A percentile compares a stretch with the other conserved stretches of the same genome.
Evolutionary conservation across 2,329 filamentous ascomycete genomes (phyloP).

Genomic region (Colletotrichum viniferum): DNA sequence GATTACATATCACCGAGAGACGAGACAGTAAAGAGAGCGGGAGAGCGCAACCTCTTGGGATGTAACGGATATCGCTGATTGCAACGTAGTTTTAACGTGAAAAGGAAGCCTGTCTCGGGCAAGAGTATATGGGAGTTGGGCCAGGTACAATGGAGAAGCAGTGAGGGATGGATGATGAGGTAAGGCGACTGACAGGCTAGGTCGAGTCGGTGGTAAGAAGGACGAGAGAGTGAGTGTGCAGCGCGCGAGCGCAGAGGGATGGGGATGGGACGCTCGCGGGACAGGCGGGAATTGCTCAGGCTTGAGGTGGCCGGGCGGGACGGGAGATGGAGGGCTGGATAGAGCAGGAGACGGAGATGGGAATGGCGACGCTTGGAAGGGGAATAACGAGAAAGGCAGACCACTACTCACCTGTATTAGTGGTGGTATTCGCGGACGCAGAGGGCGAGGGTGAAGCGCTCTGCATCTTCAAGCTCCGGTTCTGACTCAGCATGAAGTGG

Average conservation of each 20-base stretch:
- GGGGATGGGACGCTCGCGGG: background rate
- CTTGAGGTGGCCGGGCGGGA: background rate
- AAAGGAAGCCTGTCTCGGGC: background rate
- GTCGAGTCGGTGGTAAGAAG: background rate
- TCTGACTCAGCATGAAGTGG: constrained; percentile 25
- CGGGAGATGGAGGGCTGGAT: background rate
- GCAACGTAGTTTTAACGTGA: constrained; percentile 4
- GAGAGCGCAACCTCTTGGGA: background rate
- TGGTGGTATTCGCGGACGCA: constrained; percentile 22
- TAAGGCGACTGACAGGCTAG: constrained; percentile 4
- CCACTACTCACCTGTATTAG: constrained; percentile 20
- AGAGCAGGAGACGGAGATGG: background rate
- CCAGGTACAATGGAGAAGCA: background rate
- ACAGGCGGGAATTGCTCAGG: background rate
- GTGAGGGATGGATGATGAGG: constrained; percentile 3
- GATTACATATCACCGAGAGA: constrained; percentile 14
- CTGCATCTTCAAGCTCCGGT: constrained; percentile 24
- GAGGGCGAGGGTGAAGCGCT: constrained; percentile 20
- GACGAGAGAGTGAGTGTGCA: background rate
- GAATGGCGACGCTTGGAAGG: background rate
- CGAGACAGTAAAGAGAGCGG: background rate
- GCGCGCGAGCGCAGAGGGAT: background rate
- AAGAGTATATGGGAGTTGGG: background rate
- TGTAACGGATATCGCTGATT: constrained; percentile 4
- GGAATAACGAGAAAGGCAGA: background rate